Conservation (phyloP, 257 asterid genomes). For the Rehmannia glutinosa region DNA sequence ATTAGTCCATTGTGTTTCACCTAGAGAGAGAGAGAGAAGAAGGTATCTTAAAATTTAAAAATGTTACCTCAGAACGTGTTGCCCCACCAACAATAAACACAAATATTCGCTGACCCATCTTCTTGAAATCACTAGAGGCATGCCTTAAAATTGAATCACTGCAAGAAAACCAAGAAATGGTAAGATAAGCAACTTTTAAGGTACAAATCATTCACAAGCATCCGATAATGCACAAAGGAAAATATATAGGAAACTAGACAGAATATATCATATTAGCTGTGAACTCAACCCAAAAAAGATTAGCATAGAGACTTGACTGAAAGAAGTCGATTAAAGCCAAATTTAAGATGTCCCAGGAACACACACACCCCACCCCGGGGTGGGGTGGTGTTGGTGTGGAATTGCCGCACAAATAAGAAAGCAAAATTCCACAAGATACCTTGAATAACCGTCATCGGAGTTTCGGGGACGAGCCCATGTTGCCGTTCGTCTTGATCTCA, state of each 20-base stretch:
- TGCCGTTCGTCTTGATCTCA: slow-evolving; percentile 90
- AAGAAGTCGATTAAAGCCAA: background rate
- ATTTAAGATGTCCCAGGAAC: no score
- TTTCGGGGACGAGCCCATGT: slow-evolving; percentile 98
- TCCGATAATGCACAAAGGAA: background rate
- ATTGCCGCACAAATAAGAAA: slow-evolving; percentile 6
- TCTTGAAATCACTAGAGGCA: slow-evolving; percentile 92
- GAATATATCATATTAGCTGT: background rate
- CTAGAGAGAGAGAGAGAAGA: no score
- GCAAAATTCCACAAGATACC: slow-evolving; percentile 38
- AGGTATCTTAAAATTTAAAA: no score
- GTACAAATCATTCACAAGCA: slow-evolving; percentile 13
- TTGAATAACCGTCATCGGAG: slow-evolving; percentile 98
- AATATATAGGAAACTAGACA: background rate
- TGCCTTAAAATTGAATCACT: slow-evolving; percentile 92
- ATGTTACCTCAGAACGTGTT: slow-evolving; percentile 90
- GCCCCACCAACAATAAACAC: slow-evolving; percentile 99
- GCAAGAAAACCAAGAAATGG: slow-evolving; percentile 22
- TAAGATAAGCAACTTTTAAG: background rate
- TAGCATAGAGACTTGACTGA: background rate
- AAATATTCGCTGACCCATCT: slow-evolving; percentile 96
- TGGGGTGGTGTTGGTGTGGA: background rate
- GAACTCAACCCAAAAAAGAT: background rate
- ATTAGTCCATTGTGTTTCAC: no score
- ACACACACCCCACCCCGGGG: no score